Conservation (phyloP, 2,329 filamentous ascomycete genomes). For the Cordyceps militaris region DNA sequence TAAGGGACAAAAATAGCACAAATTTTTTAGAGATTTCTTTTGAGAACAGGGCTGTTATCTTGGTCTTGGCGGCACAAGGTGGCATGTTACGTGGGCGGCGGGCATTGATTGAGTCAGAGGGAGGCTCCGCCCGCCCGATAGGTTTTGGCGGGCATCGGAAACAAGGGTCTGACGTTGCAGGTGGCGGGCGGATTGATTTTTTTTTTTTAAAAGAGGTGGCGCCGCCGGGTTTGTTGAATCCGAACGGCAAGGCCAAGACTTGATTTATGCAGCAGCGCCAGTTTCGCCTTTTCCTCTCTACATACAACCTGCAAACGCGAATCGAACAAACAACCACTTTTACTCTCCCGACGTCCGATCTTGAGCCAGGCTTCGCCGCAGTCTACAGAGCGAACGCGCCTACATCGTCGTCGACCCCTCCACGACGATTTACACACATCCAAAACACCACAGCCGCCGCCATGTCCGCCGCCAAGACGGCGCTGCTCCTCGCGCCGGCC, state of each 20-base stretch:
- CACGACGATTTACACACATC: background rate
- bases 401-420: no score
- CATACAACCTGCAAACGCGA: background rate
- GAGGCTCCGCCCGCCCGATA: background rate
- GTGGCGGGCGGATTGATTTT: no score
- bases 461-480: constrained; percentile 12
- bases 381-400: no score
- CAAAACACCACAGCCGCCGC: background rate
- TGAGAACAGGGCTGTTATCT: background rate
- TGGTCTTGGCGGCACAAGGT: background rate
- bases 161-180: no score
- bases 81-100: background rate
- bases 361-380: background rate
- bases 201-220: no score
- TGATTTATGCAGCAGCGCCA: no score
- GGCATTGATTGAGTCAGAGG: background rate
- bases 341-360: background rate
- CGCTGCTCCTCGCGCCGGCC: constrained; percentile 37
- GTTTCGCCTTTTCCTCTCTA: background rate
- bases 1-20: no score
- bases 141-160: no score
- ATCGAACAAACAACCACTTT: background rate
- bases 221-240: no score
- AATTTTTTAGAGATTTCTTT: no score
- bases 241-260: no score